Evolutionary conservation across 306 rosid species (phyloP).

Genomic region (Lupinus albus): DNA sequence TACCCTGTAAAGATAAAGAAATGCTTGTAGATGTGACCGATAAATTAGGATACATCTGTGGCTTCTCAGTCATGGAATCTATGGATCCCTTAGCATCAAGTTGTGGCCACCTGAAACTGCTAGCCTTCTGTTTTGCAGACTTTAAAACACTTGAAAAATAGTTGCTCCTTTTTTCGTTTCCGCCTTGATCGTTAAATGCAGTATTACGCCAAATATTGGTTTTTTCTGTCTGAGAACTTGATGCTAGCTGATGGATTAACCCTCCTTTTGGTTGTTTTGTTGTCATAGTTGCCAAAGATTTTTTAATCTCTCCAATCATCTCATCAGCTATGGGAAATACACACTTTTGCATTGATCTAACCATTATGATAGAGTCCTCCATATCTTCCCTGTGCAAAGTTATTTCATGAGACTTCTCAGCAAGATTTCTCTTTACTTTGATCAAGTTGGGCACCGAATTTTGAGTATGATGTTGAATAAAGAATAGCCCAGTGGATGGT

Average conservation of each 20-base stretch:
- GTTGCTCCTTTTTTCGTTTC: slow-evolving; percentile 46
- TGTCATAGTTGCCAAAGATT: slow-evolving; percentile 60
- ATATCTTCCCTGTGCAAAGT: slow-evolving; percentile 76
- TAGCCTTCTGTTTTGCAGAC: slow-evolving; percentile 76
- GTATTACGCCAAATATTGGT: slow-evolving; percentile 51
- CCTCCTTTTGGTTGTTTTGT: slow-evolving; percentile 74
- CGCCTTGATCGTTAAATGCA: slow-evolving; percentile 37
- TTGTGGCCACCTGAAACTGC: slow-evolving; percentile 67
- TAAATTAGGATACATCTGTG: slow-evolving; percentile 30
- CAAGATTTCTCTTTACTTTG: slow-evolving; percentile 52
- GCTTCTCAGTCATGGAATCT: slow-evolving; percentile 45
- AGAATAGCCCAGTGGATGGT: slow-evolving; percentile 91
- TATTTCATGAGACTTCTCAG: slow-evolving; percentile 64
- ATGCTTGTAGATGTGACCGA: slow-evolving; percentile 51
- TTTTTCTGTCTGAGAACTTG: slow-evolving; percentile 53
- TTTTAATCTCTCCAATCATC: slow-evolving; percentile 82
- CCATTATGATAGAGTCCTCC: slow-evolving; percentile 72
- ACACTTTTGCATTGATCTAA: slow-evolving; percentile 77
- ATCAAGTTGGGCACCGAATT: slow-evolving; percentile 72
- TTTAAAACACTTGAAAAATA: slow-evolving; percentile 65
- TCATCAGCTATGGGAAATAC: slow-evolving; percentile 73
- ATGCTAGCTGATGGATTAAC: slow-evolving; percentile 45
- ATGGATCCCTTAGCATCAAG: slow-evolving; percentile 46
- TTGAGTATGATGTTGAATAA: slow-evolving; percentile 82
- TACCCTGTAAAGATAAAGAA: slow-evolving; percentile 51